Base-by-base conservation (phyloP, 208 protist genomes). In the Trypanosoma avium region DNA sequence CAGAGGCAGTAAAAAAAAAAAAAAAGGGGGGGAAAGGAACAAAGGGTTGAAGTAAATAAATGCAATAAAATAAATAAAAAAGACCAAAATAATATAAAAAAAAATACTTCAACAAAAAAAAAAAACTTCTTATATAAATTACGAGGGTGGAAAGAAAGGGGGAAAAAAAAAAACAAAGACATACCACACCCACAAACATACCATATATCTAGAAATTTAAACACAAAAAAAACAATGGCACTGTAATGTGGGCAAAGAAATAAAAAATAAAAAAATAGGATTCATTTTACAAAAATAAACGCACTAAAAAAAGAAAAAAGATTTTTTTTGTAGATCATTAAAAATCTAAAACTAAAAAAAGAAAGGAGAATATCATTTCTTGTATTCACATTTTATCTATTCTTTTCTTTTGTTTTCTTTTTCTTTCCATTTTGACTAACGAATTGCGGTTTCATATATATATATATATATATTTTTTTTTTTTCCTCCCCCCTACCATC, bases 211-310 rank as follows among this genome's bases (percentile, higher is more conserved):
- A 49, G 17, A 49, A 24, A 52, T 32, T 49, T 63, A 69, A 32
- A 54, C 30, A 29, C 17, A 61, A 68, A 63, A 19, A 43, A 46
- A 62, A 62, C n/a, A n/a, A n/a, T n/a, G n/a, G n/a, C n/a, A n/a
- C n/a, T n/a, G n/a, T n/a, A n/a, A n/a, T n/a, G n/a, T n/a, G n/a
- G n/a, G n/a, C n/a, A n/a, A n/a, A n/a, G n/a, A 63, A 60, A 70
- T 62, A 65, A 29, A 35, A 42, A 4, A 46, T 38, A 64, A 61
- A 61, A 69, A 32, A n/a, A n/a, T n/a, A n/a, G n/a, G n/a, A n/a
- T n/a, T n/a, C n/a, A n/a, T n/a, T n/a, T n/a, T n/a, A n/a, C n/a
- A n/a, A n/a, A n/a, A n/a, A n/a, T n/a, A n/a, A n/a, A n/a, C n/a
- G n/a, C n/a, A n/a, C n/a, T n/a, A n/a, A n/a, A n/a, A n/a, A n/a